Evolutionary conservation across 2,329 filamentous ascomycete species (phyloP).

Genomic region (Aureobasidium vineae): DNA sequence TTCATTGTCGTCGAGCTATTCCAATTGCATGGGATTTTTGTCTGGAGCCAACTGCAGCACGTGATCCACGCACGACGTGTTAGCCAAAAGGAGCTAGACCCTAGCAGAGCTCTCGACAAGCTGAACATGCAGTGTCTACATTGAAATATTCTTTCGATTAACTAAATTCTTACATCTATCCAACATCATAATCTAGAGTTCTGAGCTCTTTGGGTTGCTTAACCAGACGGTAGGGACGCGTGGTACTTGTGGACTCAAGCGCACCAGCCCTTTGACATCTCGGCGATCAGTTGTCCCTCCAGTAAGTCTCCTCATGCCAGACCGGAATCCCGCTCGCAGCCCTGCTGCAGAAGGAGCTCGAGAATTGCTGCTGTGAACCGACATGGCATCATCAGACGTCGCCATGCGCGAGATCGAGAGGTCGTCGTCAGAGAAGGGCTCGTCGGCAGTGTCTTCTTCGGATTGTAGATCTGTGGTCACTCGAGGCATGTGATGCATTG

Average conservation of each 20-base stretch:
- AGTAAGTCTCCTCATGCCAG: constrained; percentile 56
- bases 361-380: constrained; percentile 9
- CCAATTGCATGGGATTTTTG: too few relatives aligned
- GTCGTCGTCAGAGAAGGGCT: constrained; percentile 77
- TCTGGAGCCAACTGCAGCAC: too few relatives aligned
- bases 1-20: background rate
- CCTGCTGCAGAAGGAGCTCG: constrained; percentile 13
- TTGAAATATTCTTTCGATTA: background rate
- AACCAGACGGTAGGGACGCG: constrained; percentile 50
- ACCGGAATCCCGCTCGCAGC: constrained; percentile 50
- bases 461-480: constrained; percentile 61
- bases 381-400: constrained; percentile 33
- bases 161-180: background rate
- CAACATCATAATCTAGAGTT: constrained; percentile 23
- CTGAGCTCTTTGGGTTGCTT: constrained; percentile 38
- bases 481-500: constrained; percentile 43
- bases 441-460: constrained; percentile 64
- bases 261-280: constrained; percentile 43
- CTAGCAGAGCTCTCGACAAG: background rate
- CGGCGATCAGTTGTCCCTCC: constrained; percentile 44
- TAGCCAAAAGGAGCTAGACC: background rate
- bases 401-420: constrained; percentile 49
- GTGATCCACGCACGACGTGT: background rate
- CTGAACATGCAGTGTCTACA: background rate
- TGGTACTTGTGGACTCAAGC: constrained; percentile 47